These are phyloP conservation scores for Candida patagonica DNA, from an alignment of 805 yeast genomes.

Conservation along the genomic window DNA sequence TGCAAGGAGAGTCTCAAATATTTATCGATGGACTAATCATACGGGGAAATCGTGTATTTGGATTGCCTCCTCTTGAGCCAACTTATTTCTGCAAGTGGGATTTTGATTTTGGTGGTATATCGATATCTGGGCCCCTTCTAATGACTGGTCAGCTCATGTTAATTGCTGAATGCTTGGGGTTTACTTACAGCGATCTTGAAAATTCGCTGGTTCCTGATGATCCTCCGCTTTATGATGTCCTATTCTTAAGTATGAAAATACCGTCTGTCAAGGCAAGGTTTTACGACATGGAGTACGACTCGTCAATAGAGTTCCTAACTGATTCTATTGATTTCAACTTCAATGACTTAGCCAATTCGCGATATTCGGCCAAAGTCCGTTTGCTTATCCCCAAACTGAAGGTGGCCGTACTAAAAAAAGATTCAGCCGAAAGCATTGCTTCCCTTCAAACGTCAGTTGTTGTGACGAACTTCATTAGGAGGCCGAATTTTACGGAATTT, in stretches of 20 bases:
- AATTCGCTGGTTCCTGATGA: conserved; percentile 55
- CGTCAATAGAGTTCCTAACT: conserved; percentile 20
- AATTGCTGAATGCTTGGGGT: conserved; percentile 41
- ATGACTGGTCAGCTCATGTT: conserved; percentile 26
- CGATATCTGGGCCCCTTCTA: conserved; percentile 42
- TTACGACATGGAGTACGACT: conserved; percentile 22
- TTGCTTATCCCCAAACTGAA: conserved; percentile 41
- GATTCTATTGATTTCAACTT: conserved; percentile 31
- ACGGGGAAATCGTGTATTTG: conserved; percentile 90
- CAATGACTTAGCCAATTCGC: conserved; percentile 61
- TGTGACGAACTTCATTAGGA: conserved; percentile 51
- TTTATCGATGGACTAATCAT: conserved; percentile 50
- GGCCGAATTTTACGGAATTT: conserved; percentile 37
- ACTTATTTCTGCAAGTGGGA: conserved; percentile 91
- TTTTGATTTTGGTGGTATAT: conserved; percentile 53
- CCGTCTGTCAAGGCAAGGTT: conserved; percentile 40
- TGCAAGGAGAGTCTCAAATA: conserved; percentile 30
- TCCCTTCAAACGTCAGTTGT: conserved; percentile 48
- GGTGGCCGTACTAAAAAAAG: conserved; percentile 23
- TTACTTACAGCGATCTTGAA: conserved; percentile 66
- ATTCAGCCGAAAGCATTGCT: conserved; percentile 25
- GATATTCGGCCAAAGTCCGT: conserved; percentile 50
- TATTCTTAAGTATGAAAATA: conserved; percentile 50
- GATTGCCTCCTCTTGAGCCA: conserved; percentile 80
- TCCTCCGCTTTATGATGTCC: conserved; percentile 56